Percentiles rank a stretch among this genome's conserved stretches.
Evolutionary conservation across 176 grass and related monocot species (phyloP).

Genomic region (Eleusine indica): DNA sequence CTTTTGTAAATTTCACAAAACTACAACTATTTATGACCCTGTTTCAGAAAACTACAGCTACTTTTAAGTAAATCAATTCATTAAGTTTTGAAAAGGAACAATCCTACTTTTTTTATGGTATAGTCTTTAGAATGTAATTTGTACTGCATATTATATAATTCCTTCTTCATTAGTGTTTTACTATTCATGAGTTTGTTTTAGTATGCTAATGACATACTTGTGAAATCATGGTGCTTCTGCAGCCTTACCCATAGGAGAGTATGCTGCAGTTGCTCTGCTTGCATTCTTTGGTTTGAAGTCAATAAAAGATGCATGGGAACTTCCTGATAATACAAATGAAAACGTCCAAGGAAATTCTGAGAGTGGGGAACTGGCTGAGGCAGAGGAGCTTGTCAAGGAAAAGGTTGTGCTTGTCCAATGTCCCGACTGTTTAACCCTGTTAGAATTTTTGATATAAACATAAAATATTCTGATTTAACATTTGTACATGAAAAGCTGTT

Average conservation of each 20-base stretch:
- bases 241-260: conserved; percentile 94
- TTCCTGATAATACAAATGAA: conserved; percentile 52
- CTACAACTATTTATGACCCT: no score
- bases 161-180: conserved; percentile 12
- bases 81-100: conserved; percentile 12
- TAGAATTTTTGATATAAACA: conserved; percentile 3
- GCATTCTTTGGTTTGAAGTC: conserved; percentile 95
- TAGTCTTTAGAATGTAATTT: background rate
- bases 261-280: conserved; percentile 84
- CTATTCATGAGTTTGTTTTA: background rate
- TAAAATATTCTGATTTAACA: conserved; percentile 12
- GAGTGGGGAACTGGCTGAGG: conserved; percentile 90
- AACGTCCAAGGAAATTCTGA: conserved; percentile 57
- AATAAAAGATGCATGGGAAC: conserved; percentile 88
- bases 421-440: background rate
- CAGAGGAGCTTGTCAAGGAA: conserved; percentile 93
- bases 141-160: background rate
- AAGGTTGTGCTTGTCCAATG: conserved; percentile 66
- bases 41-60: no score
- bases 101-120: background rate
- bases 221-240: conserved; percentile 43
- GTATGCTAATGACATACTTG: conserved; percentile 27
- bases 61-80: background rate
- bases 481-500: background rate
- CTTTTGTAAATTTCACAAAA: background rate